phyloP scores from a whole-genome alignment of 768 basidiomycete genomes.

The Tricholomella constricta region DNA sequence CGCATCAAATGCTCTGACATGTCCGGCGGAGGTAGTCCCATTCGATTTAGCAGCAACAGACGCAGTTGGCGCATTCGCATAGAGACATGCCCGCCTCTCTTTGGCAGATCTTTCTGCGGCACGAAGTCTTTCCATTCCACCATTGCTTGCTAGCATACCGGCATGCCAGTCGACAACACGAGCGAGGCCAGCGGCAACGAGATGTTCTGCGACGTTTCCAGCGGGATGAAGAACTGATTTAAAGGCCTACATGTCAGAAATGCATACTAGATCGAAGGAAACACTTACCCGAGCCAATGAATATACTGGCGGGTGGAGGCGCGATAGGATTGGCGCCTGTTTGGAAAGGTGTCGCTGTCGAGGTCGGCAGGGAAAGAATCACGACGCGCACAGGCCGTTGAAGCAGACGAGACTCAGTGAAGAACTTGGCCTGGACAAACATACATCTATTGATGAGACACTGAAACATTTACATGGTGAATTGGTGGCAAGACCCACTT shows the following conservation, averaged over 20 bases:
- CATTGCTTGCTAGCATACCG: constrained; percentile 82
- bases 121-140: constrained; percentile 87
- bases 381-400: constrained; percentile 78
- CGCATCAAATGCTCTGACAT: constrained; percentile 68
- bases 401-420: constrained; percentile 85
- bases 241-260: neutral
- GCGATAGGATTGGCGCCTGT: constrained; percentile 49
- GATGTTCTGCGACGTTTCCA: constrained; percentile 91
- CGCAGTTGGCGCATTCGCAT: constrained; percentile 53
- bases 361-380: constrained; percentile 78
- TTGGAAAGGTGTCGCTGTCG: constrained; percentile 82
- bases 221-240: constrained; percentile 80
- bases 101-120: constrained; percentile 82
- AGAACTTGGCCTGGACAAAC: constrained; percentile 77
- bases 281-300: constrained; percentile 79
- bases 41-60: constrained; percentile 49
- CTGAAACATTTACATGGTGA: constrained; percentile 7
- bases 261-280: neutral
- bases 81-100: constrained; percentile 70
- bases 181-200: constrained; percentile 83
- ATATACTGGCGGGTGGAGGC: constrained; percentile 75
- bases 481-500: constrained; percentile 49
- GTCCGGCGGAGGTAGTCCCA: constrained; percentile 44
- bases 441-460: constrained; percentile 19
- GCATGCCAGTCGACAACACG: constrained; percentile 98